Evolutionary conservation across 345 rosid genomes (phyloP).

Genomic region (Clausena lansium): DNA sequence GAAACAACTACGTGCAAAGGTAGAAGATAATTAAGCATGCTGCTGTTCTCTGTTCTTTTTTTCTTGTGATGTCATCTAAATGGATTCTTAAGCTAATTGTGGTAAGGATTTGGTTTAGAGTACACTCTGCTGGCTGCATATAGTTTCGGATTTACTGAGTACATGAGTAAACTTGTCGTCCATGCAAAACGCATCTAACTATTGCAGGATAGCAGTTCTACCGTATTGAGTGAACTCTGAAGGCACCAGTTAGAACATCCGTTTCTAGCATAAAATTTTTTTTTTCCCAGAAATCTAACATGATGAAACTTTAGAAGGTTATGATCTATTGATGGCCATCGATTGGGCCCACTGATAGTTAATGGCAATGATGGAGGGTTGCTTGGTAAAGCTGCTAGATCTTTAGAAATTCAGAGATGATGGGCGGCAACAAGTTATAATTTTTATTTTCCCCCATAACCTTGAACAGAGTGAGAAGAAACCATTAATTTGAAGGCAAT

Average conservation of each 20-base stretch:
- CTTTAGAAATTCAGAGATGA: not conserved
- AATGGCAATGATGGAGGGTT: not conserved
- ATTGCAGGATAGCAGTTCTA: too few relatives aligned
- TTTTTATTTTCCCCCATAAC: not conserved
- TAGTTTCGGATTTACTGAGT: not conserved
- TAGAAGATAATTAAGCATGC: constrained; percentile 11
- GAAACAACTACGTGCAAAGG: constrained; percentile 65
- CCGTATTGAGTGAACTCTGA: too few relatives aligned
- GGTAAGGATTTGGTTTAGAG: not conserved
- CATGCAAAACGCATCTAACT: not conserved
- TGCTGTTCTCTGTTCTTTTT: not conserved
- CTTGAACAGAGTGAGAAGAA: not conserved
- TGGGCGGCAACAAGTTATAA: too few relatives aligned
- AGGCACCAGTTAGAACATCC: not conserved
- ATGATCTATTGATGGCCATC: not conserved
- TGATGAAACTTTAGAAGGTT: not conserved
- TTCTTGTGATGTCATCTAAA: not conserved
- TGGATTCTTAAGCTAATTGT: not conserved
- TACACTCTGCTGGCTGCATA: not conserved
- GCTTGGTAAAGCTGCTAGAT: not conserved
- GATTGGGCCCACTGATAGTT: not conserved
- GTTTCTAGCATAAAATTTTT: too few relatives aligned
- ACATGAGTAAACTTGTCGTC: not conserved
- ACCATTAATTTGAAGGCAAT: not conserved
- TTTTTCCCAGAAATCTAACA: too few relatives aligned